These are phyloP conservation scores for Hypomontagnella submonticulosa DNA, from an alignment of 495 filamentous ascomycete species.

Conservation along the genomic window DNA sequence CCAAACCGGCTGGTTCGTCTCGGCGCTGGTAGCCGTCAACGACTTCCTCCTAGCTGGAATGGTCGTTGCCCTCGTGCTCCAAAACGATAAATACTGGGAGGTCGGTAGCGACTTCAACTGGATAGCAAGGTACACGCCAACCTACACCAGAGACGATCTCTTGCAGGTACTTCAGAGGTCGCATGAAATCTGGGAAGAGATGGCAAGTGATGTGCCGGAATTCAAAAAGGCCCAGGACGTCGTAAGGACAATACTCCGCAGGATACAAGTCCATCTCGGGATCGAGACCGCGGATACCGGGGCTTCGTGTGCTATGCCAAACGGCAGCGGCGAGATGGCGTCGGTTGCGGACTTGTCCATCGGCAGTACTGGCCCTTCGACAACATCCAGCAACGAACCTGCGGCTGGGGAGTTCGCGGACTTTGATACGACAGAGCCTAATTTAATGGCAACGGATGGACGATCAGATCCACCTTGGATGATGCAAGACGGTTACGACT, in stretches of 20 bases:
- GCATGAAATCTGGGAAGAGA: constrained; percentile 46
- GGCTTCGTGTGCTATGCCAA: constrained; percentile 9
- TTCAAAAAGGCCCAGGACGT: constrained; percentile 41
- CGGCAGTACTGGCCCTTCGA: constrained; percentile 19
- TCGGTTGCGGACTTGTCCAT: constrained; percentile 25
- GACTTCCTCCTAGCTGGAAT: constrained; percentile 62
- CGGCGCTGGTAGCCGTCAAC: constrained; percentile 54
- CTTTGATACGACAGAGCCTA: constrained; percentile 20
- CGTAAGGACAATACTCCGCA: constrained; percentile 43
- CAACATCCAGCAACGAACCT: constrained; percentile 20
- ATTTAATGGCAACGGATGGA: constrained; percentile 8
- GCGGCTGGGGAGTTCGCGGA: constrained; percentile 18
- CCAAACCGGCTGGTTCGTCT: constrained; percentile 57
- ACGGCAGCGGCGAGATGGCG: constrained; percentile 21
- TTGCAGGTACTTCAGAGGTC: constrained; percentile 44
- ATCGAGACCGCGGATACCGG: constrained; percentile 1
- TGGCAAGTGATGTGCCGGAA: constrained; percentile 31
- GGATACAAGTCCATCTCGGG: constrained; percentile 34
- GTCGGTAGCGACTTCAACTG: constrained; percentile 38
- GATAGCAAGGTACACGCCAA: constrained; percentile 37
- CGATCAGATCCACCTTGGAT: constrained; percentile 35
- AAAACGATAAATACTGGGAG: constrained; percentile 48
- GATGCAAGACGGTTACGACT: constrained; percentile 42
- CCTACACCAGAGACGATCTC: constrained; percentile 45
- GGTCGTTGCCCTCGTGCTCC: constrained; percentile 56